Evolutionary conservation across 441 rosid genomes (phyloP).

Genomic region (Erodium trifolium): DNA sequence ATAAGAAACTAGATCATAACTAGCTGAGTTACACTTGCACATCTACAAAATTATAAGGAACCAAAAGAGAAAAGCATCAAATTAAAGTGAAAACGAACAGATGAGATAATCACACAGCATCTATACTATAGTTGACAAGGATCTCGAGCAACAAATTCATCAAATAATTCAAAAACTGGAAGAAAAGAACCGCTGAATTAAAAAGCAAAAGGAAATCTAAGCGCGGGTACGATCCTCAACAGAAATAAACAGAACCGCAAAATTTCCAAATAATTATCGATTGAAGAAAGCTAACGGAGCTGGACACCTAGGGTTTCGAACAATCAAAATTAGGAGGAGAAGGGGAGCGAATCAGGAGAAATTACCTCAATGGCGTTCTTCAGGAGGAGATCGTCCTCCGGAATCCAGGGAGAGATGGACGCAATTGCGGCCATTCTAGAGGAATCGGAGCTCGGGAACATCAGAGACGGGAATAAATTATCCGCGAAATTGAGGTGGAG

Average conservation of each 20-base stretch:
- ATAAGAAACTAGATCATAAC: background rate
- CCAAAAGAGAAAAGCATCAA: background rate
- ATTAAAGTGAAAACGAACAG: background rate
- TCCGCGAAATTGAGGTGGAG: background rate
- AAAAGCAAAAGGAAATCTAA: background rate
- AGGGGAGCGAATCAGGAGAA: background rate
- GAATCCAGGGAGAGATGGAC: slow-evolving; percentile 24
- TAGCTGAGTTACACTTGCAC: background rate
- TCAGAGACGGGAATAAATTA: background rate
- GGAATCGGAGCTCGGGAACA: background rate
- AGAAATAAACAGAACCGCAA: background rate
- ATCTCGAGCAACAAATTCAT: background rate
- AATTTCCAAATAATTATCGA: background rate
- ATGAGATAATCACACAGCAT: background rate
- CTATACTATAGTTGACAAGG: background rate
- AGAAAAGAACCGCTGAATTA: background rate
- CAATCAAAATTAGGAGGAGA: background rate
- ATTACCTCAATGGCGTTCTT: slow-evolving; percentile 55
- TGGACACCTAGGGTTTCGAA: slow-evolving; percentile 3
- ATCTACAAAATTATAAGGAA: background rate
- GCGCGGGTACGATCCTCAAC: background rate
- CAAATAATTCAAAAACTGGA: background rate
- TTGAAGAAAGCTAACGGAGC: too few species aligned
- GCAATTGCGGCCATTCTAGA: slow-evolving; percentile 33
- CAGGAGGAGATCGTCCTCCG: slow-evolving; percentile 47